Evolutionary conservation across 2,329 filamentous ascomycete genomes (phyloP), one percentile per base, ranked within the genome.

Genomic region (Cladosporium sp.): DNA sequence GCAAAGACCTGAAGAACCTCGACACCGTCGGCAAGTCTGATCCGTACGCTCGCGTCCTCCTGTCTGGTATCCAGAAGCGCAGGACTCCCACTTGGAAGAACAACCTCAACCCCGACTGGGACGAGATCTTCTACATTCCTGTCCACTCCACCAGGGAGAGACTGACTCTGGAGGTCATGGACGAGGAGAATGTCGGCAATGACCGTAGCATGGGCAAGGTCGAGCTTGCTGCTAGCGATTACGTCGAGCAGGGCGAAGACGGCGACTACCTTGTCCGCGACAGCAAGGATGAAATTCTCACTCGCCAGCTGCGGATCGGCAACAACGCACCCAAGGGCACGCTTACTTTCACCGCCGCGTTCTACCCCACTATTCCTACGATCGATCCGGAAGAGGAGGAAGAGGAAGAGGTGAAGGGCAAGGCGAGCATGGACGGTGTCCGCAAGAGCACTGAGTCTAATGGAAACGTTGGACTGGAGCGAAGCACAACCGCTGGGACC

Each of bases 1-100:
- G 89, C 31, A 81, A 78, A 46, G 83, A 91, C 62, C 79, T 98
- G 41, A 87, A 90, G 55, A 98, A 98, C 68, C 80, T 96, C 49
- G 93, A 98, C 71, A 89, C 89, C 2, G 82, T 98, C 70, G 93
- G 93, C 71, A 97, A 97, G 72, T 97, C 93, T 1, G 95, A 98
- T 69, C 89, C 93, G 0, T 98, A 98, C 63, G 88, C 85, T 18
- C 85, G 92, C 40, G 86, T 97, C 1, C 72, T 96, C 49, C 79
- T 96, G 7, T 95, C 91, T 44, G 92, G 93, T 43, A 84, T 97
- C 53, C 86, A 93, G 66, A 95, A 92, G 70, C 90, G 82, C 9
- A 84, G 91, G 54, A 97, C 93, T 2, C 93, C 98, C 46, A 97
- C 92, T 0, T 95, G 93, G 76, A 85, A 89, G 67, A 98, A 95